Evolutionary conservation across 306 rosid genomes (phyloP), one percentile per base, ranked within the genome.

Genomic region (Gleditsia sinensis): DNA sequence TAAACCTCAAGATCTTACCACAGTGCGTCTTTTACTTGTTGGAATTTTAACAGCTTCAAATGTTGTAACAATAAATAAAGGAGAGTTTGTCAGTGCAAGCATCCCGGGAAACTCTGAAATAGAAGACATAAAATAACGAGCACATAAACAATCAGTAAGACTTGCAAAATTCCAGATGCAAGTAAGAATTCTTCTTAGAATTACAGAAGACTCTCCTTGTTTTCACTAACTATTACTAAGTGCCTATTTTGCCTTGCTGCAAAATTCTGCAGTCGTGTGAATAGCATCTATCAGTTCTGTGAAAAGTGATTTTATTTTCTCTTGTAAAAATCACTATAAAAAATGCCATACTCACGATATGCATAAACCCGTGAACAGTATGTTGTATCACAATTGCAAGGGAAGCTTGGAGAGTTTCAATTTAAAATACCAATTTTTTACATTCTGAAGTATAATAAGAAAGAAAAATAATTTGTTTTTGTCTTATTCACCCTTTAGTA

Each of bases 61-160:
- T 70, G 85, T 74, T 71, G 82, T 83, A 56, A 77, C 42, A 45
- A 82, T 57, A 71, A 83, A 25, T 49, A 87, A 83, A 13, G 89
- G 78, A 65, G 87, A 89, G 74, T 66, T 71, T 57, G 80, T 74
- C 82, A 91, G 78, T 30, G 88, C 76, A 88, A 83, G 88, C 98
- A 86, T 91, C 82, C 80, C 82, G 82, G 32, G 24, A 48, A 75
- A 46, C 69, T 62, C 73, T 75, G 71, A 42, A 83, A 84, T 54
- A 55, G 72, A 62, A 67, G 27, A 45, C 1, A 24, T 9, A 76
- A 24, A 23, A 59, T 46, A 32, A 67, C 34, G 10, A 54, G 66
- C 17, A 20, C 19, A 57, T 3, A 14, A 42, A 3, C 33, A 42
- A 14, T 27, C 9, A 23, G 20, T 27, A 77, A 27, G 48, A 30